Evolutionary conservation across 164 flowering plant genomes (phyloP).

Genomic region (Cinnamomum chago): DNA sequence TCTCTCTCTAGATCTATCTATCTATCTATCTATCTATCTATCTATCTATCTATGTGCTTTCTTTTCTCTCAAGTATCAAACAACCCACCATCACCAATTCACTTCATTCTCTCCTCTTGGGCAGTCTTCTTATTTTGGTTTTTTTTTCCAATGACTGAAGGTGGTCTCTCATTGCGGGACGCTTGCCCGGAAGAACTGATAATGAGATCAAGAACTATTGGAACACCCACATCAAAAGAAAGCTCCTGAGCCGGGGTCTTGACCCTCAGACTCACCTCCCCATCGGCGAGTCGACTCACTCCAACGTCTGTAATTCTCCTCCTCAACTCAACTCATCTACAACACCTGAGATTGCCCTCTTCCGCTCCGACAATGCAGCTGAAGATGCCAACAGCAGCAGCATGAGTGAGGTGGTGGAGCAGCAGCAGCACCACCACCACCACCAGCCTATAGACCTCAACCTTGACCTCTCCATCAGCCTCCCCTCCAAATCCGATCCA

Average conservation of each 20-base stretch:
- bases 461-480: slow-evolving; percentile 26
- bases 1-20: too few species aligned
- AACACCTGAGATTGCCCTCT: not conserved
- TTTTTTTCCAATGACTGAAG: slow-evolving; percentile 11
- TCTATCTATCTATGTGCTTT: too few species aligned
- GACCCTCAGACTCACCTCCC: slow-evolving; percentile 42
- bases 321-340: not conserved
- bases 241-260: slow-evolving; percentile 42
- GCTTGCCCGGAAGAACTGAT: slow-evolving; percentile 55
- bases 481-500: slow-evolving; percentile 12
- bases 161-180: slow-evolving; percentile 57
- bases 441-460: slow-evolving; percentile 15
- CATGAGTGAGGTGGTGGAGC: slow-evolving; percentile 14
- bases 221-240: slow-evolving; percentile 54
- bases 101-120: not conserved
- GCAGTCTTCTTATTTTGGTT: not conserved
- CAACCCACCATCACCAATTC: too few species aligned
- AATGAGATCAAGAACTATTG: slow-evolving; percentile 60
- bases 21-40: too few species aligned
- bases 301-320: not conserved
- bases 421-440: not conserved
- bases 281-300: slow-evolving; percentile 3
- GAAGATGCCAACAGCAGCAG: slow-evolving; percentile 19
- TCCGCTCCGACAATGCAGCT: not conserved
- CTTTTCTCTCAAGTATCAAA: not conserved